Evolutionary conservation across 83 land plant species (phyloP).

Genomic region (Isoetes engelmannii): DNA sequence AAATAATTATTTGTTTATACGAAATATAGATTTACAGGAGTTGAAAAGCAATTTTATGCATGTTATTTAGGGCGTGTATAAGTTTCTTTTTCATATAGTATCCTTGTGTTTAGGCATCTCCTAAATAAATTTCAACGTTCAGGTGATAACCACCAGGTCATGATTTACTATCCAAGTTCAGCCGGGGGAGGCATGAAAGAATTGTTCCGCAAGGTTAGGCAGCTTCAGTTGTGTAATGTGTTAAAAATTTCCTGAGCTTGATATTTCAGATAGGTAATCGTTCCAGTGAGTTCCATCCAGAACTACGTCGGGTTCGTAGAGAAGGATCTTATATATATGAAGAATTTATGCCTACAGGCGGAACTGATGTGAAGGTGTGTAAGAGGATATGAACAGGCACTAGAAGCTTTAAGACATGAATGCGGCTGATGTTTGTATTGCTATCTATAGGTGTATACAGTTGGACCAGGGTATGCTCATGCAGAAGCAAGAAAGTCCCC

Average conservation of each 20-base stretch:
- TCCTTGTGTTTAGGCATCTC: background rate
- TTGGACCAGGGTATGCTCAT: conserved; percentile 98
- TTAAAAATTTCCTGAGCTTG: background rate
- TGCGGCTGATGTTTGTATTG: background rate
- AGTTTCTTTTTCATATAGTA: background rate
- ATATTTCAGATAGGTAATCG: conserved; percentile 78
- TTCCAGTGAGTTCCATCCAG: conserved; percentile 98
- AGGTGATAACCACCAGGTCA: conserved; percentile 97
- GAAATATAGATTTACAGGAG: background rate
- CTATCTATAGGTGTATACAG: conserved; percentile 70
- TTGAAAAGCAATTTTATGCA: conserved; percentile 6
- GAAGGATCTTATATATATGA: conserved; percentile 98
- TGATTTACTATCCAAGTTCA: conserved; percentile 98
- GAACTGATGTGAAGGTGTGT: conserved; percentile 95
- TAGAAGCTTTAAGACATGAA: background rate
- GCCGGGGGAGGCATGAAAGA: conserved; percentile 99
- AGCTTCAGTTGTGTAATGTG: conserved; percentile 1
- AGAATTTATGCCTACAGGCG: conserved; percentile 98
- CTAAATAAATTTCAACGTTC: background rate
- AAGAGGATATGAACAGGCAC: too few relatives aligned
- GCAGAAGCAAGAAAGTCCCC: conserved; percentile 99
- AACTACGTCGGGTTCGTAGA: conserved; percentile 84
- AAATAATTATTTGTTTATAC: background rate
- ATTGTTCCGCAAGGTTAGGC: conserved; percentile 82
- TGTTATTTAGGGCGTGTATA: background rate